Evolutionary conservation across 1,139 yeast genomes (phyloP), one percentile per base, ranked within the genome.

Genomic region (Scheffersomyces titani): DNA sequence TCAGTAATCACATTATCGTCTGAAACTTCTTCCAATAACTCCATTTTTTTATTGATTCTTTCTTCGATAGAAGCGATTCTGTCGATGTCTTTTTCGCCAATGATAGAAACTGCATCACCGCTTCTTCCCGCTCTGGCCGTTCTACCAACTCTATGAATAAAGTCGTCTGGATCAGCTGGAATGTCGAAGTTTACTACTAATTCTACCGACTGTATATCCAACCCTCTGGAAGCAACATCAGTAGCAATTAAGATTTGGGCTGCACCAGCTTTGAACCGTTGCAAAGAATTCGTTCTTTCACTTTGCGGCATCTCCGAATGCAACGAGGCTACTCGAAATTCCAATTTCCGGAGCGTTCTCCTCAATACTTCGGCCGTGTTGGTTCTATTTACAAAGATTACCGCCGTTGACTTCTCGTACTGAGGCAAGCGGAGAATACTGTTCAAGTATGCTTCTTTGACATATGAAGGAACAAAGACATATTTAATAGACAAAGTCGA

Each of bases 121-220:
- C 78, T 77, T 66, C 96, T 82, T 5, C 98, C 98, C 3, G 99
- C 99, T 82, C 99, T 90, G n/a, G 99, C 99, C 19, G 99, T 94
- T 86, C 99, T 92, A 82, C 99, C 99, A n/a, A 93, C 97, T 71
- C 99, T 82, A 75, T 94, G 99, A 57, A 94, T 91, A 67, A 90
- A 96, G 70, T 93, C 98, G 70, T 94, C 98, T 0, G 99, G 93
- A 70, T 94, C 98, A 4, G 96, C 92, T 5, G 99, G 99, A 46
- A 94, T 84, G 69, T 96, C 99, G 68, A 84, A 94, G 70, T 96
- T 94, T 44, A 96, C 76, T 47, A 96, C 99, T 63, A 93, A 77
- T 67, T 88, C 94, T 5, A 94, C 99, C 4, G 85, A 81, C 1
- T 99, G 99, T 54, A 94, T 94, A 82, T 94, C 99, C 64, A 94